Evolutionary conservation across 2,329 filamentous ascomycete genomes (phyloP), one percentile per base, ranked within the genome.

Genomic region (Stylonectria norvegica): DNA sequence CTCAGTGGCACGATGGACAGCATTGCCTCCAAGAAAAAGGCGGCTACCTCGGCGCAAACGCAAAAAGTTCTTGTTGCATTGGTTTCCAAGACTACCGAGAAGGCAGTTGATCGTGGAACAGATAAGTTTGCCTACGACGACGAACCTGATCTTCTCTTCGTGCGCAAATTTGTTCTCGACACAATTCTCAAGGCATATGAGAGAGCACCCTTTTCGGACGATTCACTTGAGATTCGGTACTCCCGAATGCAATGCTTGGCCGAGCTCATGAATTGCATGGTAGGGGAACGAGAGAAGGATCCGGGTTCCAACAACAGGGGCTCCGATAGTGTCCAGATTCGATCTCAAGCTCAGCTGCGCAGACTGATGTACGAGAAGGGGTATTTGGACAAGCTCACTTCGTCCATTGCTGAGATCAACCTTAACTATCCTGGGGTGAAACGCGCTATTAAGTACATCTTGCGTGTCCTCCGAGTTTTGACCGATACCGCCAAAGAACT

Each of bases 311-410:
- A 64, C 27, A 45, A 53, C n/a, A 46, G 71, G 61, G 45, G 63
- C 54, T 49, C 69, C 38, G 57, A 73, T 51, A 60, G 61, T 34
- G 48, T 62, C 37, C 58, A 69, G 31, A 60, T 63, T 17, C 70
- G 73, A 30, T 90, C 89, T 6, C 85, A 90, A 48, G 83, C 85
- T 55, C 89, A 95, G 58, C 78, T 98, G 52, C 85, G 88, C 22
- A 88, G 89, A 52, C 81, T 96, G 45, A 98, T 98, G 93, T 97
- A 95, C 56, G 93, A 98, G 67, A 98, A 97, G 69, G 89, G 94
- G 40, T 95, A 93, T 61, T 83, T 97, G 46, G 79, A 86, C 17
- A 86, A 91, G 34, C 69, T 98, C 43, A 97, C 93, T 2, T 80
- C 83, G 10, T 95, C 94, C 1, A 90, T 98, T 54, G 89, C 93